Evolutionary conservation across 805 yeast genomes (phyloP).

Genomic region (Starmera amethionina): DNA sequence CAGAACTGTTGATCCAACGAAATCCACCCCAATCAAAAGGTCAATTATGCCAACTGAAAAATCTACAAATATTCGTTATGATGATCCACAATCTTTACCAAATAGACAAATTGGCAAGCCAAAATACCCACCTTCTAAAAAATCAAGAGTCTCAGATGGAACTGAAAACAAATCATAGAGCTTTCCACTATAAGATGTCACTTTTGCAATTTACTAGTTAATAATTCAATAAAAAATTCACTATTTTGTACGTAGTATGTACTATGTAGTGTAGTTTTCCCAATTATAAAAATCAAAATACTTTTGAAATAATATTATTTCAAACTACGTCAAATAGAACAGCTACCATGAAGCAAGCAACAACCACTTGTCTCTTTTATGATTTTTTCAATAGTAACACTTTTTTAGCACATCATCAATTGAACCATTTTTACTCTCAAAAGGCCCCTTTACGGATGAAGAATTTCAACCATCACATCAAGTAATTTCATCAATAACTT

Average conservation of each 20-base stretch:
- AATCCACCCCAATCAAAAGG: conserved; percentile 54
- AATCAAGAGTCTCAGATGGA: not conserved
- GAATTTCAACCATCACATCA: conserved; percentile 24
- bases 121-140: conserved; percentile 15
- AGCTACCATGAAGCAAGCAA: too few relatives aligned
- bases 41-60: conserved; percentile 10
- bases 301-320: too few relatives aligned
- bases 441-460: conserved; percentile 26
- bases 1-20: conserved; percentile 57
- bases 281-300: too few relatives aligned
- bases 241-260: too few relatives aligned
- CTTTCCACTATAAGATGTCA: too few relatives aligned
- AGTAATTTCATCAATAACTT: conserved; percentile 15
- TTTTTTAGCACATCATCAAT: conserved; percentile 9
- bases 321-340: too few relatives aligned
- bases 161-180: not conserved
- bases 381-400: too few relatives aligned
- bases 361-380: too few relatives aligned
- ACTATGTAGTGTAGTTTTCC: too few relatives aligned
- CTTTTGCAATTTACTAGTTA: too few relatives aligned
- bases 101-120: conserved; percentile 21
- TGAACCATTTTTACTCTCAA: conserved; percentile 13
- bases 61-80: conserved; percentile 11
- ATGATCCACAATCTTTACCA: conserved; percentile 16
- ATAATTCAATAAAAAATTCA: too few relatives aligned